These are phyloP conservation scores for Epichloe gansuensis DNA, from an alignment of 2,329 filamentous ascomycete species.

Conservation along the genomic window DNA sequence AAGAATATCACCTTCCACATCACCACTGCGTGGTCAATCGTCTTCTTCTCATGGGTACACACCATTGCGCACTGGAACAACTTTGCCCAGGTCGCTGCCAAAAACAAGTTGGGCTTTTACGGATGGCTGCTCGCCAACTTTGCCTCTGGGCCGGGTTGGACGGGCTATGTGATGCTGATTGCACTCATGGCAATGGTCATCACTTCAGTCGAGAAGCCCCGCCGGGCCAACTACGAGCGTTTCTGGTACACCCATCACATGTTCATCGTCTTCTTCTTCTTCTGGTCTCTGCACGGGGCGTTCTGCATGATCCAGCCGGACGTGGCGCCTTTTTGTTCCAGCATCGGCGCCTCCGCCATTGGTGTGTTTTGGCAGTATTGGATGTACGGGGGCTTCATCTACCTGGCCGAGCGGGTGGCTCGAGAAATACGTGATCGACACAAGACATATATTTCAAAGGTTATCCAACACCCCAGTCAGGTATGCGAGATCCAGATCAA, in stretches of 20 bases:
- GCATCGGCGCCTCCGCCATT: slow-evolving; percentile 49
- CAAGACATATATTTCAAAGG: slow-evolving; percentile 78
- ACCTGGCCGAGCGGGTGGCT: slow-evolving; percentile 65
- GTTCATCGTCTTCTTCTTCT: slow-evolving; percentile 78
- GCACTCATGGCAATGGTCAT: slow-evolving; percentile 65
- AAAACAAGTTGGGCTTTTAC: slow-evolving; percentile 64
- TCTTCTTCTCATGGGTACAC: slow-evolving; percentile 80
- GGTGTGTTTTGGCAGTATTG: slow-evolving; percentile 86
- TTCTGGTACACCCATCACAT: slow-evolving; percentile 89
- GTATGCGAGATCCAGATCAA: slow-evolving; percentile 88
- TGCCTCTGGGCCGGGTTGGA: slow-evolving; percentile 70
- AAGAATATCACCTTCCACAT: slow-evolving; percentile 87
- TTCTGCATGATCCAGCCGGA: slow-evolving; percentile 88
- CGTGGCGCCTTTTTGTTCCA: slow-evolving; percentile 63
- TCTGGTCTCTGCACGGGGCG: slow-evolving; percentile 80
- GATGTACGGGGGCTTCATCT: slow-evolving; percentile 72
- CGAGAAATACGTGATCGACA: slow-evolving; percentile 69
- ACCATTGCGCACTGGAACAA: slow-evolving; percentile 83
- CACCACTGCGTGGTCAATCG: slow-evolving; percentile 72
- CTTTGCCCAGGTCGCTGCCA: slow-evolving; percentile 61
- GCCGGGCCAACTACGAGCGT: slow-evolving; percentile 71
- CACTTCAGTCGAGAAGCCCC: slow-evolving; percentile 65
- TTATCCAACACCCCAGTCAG: slow-evolving; percentile 79
- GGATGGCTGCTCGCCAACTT: slow-evolving; percentile 70
- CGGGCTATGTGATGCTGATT: slow-evolving; percentile 72